Conservation (phyloP, 805 yeast species). For the Osmozyma mogii region DNA sequence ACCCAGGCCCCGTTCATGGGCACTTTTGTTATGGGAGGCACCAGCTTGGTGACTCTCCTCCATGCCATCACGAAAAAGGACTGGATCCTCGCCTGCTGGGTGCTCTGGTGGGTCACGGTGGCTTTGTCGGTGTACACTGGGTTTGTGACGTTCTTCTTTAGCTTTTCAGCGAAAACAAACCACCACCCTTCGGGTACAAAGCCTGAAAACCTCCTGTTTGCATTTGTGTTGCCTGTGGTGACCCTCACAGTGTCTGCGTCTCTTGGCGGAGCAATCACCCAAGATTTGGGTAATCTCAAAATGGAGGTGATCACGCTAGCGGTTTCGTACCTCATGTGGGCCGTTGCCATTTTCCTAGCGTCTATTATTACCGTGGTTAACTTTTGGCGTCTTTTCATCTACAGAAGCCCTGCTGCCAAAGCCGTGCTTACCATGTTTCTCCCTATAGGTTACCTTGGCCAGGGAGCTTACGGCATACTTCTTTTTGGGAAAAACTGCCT, state of each 20-base stretch:
- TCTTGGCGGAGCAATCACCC: slow-evolving; percentile 51
- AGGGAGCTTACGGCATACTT: slow-evolving; percentile 66
- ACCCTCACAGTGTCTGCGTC: slow-evolving; percentile 72
- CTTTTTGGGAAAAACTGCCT: slow-evolving; percentile 41
- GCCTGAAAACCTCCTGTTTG: slow-evolving; percentile 39
- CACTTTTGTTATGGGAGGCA: slow-evolving; percentile 72
- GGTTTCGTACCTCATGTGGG: slow-evolving; percentile 54
- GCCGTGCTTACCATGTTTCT: slow-evolving; percentile 61
- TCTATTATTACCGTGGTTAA: slow-evolving; percentile 44
- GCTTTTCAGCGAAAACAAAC: slow-evolving; percentile 34
- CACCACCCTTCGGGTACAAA: slow-evolving; percentile 15
- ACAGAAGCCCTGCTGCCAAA: slow-evolving; percentile 50
- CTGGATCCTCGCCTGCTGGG: slow-evolving; percentile 45
- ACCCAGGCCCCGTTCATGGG: slow-evolving; percentile 60
- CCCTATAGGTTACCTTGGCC: slow-evolving; percentile 82
- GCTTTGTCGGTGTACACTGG: slow-evolving; percentile 48
- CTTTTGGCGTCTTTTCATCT: slow-evolving; percentile 49
- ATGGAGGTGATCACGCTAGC: slow-evolving; percentile 47
- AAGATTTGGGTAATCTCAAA: slow-evolving; percentile 32
- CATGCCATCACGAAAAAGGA: slow-evolving; percentile 32
- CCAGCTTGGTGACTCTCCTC: slow-evolving; percentile 55
- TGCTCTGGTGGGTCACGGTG: slow-evolving; percentile 70
- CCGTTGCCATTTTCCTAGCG: slow-evolving; percentile 59
- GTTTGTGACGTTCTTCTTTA: slow-evolving; percentile 48
- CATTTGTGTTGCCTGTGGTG: slow-evolving; percentile 67